Evolutionary conservation across 2,329 filamentous ascomycete genomes (phyloP), one percentile per base, ranked within the genome.

Genomic region (Sclerotinia sclerotiorum): DNA sequence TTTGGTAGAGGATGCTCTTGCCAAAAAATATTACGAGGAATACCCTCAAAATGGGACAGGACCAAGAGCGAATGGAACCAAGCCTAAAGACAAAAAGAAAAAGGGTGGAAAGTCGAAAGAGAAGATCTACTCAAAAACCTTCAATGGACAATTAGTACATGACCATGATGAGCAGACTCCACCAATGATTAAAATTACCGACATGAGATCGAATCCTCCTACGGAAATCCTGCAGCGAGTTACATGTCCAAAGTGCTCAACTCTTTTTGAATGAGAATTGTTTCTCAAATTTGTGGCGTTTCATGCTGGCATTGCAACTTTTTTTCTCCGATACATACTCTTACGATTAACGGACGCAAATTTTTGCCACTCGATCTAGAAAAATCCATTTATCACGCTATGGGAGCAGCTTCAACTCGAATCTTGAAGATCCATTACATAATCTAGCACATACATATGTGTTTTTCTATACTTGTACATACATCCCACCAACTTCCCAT

Each of bases 1-100:
- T 69, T 68, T 81, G 42, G 61, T 77, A n/a, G 74, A 79, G 1
- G 74, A 75, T 24, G 71, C 75, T 29, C 71, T 79, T 21, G 68
- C 55, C 19, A 78, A 74, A 63, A 73, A 70, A 6, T 76, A 76
- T 60, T 62, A 73, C 29, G 68, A 71, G 11, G 65, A 69, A 27
- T 61, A 63, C 27, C 60, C 67, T 11, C 58, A 70, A 46, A 63
- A 74, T 32, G 72, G 68, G 10, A 48, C 68, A 1, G 62, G 66
- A 13, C 57, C 69, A 35, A 70, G 67, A 48, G 27, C 61, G 5
- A 70, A 70, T 17, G 65, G 64, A 27, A 72, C 70, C 49, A 73
- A 74, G 46, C 11, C 54, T 4, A 73, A 72, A 54, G 48, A 54
- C 24, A 65, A 66, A 54, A 69, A 58, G 46, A 49, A 27, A 27